These are phyloP conservation scores for Penicillium ochrochloron DNA, from an alignment of 495 filamentous ascomycete species.

Conservation along the genomic window DNA sequence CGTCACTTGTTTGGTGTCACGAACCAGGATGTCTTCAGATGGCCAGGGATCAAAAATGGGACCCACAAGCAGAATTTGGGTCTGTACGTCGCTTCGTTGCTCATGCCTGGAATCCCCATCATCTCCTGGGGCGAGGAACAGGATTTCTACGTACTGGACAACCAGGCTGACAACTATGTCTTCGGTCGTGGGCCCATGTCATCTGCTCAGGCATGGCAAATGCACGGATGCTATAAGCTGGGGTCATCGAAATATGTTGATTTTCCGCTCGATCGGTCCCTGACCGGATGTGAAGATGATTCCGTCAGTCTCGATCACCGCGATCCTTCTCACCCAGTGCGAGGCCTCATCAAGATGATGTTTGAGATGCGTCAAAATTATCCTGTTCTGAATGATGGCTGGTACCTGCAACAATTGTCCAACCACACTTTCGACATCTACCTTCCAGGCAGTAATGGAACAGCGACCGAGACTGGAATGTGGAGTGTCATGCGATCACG, in stretches of 20 bases:
- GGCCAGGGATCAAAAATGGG: conserved; percentile 55
- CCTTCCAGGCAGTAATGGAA: conserved; percentile 48
- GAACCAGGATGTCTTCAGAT: conserved; percentile 59
- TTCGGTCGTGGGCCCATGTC: conserved; percentile 56
- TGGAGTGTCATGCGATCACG: conserved; percentile 53
- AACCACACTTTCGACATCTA: conserved; percentile 48
- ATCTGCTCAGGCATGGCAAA: conserved; percentile 55
- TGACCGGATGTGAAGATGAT: conserved; percentile 52
- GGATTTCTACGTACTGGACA: conserved; percentile 55
- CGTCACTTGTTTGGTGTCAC: conserved; percentile 56
- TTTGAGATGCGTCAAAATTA: conserved; percentile 53
- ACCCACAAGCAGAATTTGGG: conserved; percentile 51
- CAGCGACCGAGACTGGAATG: conserved; percentile 51
- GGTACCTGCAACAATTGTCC: conserved; percentile 45
- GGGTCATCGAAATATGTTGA: conserved; percentile 50
- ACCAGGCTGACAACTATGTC: conserved; percentile 53
- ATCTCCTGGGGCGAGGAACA: conserved; percentile 59
- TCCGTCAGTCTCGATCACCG: conserved; percentile 56
- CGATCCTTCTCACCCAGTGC: conserved; percentile 55
- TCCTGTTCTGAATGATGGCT: conserved; percentile 54
- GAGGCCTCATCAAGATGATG: conserved; percentile 52
- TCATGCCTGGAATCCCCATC: conserved; percentile 55
- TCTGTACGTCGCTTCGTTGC: conserved; percentile 49
- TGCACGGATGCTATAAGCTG: conserved; percentile 56
- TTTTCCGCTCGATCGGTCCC: conserved; percentile 48